phyloP scores from a whole-genome alignment of 2,329 filamentous ascomycete genomes.

The Phaeosphaeria sp. region DNA sequence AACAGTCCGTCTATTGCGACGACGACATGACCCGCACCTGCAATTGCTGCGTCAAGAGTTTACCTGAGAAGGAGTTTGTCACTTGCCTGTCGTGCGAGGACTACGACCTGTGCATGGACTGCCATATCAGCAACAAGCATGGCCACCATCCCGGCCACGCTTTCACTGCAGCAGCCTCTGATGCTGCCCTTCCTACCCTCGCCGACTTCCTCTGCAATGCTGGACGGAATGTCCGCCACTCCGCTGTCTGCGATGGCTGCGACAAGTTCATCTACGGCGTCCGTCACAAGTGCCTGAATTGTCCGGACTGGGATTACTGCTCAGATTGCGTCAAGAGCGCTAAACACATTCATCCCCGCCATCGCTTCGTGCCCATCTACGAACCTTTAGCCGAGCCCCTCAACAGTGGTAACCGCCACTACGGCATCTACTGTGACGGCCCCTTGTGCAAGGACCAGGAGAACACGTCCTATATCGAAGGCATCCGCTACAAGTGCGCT shows the following conservation, averaged over 20 bases:
- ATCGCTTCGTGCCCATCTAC: constrained; percentile 90
- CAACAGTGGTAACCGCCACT: constrained; percentile 64
- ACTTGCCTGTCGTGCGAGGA: constrained; percentile 87
- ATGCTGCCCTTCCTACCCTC: constrained; percentile 62
- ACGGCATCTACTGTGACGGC: constrained; percentile 93
- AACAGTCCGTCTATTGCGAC: constrained; percentile 47
- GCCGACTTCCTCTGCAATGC: constrained; percentile 74
- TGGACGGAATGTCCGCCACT: constrained; percentile 81
- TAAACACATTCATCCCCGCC: constrained; percentile 73
- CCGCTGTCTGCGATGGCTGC: constrained; percentile 93
- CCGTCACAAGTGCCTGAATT: constrained; percentile 95
- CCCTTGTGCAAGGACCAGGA: constrained; percentile 75
- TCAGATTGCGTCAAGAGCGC: constrained; percentile 73
- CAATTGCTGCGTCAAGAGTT: constrained; percentile 73
- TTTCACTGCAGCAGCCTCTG: constrained; percentile 73
- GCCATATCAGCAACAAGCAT: constrained; percentile 77
- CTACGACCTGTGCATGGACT: constrained; percentile 87
- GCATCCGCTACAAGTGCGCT: constrained; percentile 94
- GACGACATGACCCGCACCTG: constrained; percentile 67
- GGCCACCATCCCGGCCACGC: constrained; percentile 89
- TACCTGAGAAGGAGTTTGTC: constrained; percentile 80
- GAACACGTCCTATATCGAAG: constrained; percentile 70
- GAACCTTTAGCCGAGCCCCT: constrained; percentile 66
- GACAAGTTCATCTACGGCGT: constrained; percentile 86
- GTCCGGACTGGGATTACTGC: constrained; percentile 98